These are phyloP conservation scores for Tolypocladium guangdongense DNA, from an alignment of 2,329 filamentous ascomycete genomes.

Conservation along the genomic window DNA sequence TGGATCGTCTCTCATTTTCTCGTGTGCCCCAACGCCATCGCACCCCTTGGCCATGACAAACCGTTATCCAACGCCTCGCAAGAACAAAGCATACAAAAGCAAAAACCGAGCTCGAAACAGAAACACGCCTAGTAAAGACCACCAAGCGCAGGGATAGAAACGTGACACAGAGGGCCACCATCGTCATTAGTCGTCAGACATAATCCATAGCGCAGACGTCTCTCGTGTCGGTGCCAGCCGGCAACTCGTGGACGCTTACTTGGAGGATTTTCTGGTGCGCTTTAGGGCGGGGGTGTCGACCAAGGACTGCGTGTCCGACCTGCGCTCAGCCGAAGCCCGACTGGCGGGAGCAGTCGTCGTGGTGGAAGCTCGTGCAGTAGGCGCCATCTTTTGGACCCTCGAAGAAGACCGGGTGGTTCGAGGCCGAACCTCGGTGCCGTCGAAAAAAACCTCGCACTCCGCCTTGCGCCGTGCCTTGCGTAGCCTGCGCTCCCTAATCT, in stretches of 20 bases:
- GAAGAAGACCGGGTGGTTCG: background rate
- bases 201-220: background rate
- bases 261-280: background rate
- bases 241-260: background rate
- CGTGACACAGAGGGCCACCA: background rate
- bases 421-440: background rate
- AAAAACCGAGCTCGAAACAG: background rate
- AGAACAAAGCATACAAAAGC: background rate
- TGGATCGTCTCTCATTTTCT: background rate
- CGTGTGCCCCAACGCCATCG: background rate
- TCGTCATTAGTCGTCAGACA: background rate
- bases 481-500: background rate
- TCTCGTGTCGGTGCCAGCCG: background rate
- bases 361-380: background rate
- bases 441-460: background rate
- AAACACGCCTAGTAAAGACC: background rate
- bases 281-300: background rate
- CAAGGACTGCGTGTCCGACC: background rate
- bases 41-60: background rate
- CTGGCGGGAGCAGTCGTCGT: background rate
- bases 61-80: background rate
- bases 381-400: background rate
- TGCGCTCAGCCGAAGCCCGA: background rate
- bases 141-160: background rate
- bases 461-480: background rate